Base-by-base conservation (phyloP, 2,329 filamentous ascomycete genomes). In the Drechslerella coelobrocha region DNA sequence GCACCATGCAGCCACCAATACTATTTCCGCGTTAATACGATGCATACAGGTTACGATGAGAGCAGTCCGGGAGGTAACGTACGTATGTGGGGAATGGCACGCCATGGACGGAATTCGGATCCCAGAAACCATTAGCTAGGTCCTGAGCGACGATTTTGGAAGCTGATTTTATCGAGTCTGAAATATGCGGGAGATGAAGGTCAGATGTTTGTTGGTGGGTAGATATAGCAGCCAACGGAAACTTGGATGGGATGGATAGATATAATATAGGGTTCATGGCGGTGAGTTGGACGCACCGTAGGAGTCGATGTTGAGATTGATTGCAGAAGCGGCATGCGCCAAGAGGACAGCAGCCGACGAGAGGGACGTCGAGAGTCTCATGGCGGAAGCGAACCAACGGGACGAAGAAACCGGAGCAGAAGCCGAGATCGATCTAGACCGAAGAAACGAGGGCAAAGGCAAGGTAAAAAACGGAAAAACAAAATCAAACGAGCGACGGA, bases 1-100 rank as follows among this genome's bases (percentile, higher is more conserved):
- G 56, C 63, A 23, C 63, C 63, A 23, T 68, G 63, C 14, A 68
- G 31, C 63, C 63, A 68, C 63, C 63, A 68, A 31, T 68, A 68
- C 43, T 68, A 61, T 39, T 39, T 14, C 12, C 12, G 34, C 34
- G 34, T 39, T 39, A 21, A 43, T 27, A 27, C 39, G 9, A 31
- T 52, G 24, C 50, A 27, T n/a, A 41, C 24, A 19, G 31, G 5
- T 47, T 37, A 47, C 23, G 23, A 21, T 2, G 23, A 47, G 2
- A 19, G 23, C 2, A 7, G 17, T 8, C 2, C 23, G n/a, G 26
- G 17, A n/a, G 21, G 19, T 51, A 41, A 52, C n/a, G 17, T 48
- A 61, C 56, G 41, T 61, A 61, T 21, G 50, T 60, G 12, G 63
- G 63, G 14, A 31, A 60, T 7, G 63, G 63, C 9, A 68, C 63